Percentiles rank a stretch among this genome's conserved stretches.
phyloP scores from a whole-genome alignment of 1,284 basidiomycete genomes.

The Ustilago bromivora region DNA sequence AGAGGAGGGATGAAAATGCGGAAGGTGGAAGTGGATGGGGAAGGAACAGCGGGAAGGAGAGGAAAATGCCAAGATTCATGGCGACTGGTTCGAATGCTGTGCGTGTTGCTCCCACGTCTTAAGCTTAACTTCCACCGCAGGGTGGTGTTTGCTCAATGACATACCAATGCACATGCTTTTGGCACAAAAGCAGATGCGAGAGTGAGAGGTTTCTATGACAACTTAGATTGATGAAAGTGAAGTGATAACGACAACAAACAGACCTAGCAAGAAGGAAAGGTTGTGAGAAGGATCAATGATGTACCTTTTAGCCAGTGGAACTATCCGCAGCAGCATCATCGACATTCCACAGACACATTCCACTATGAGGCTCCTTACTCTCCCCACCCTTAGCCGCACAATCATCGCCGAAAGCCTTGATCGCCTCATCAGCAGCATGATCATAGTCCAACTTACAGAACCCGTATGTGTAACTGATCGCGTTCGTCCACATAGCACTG shows the following conservation, averaged over 20 bases:
- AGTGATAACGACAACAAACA: background rate
- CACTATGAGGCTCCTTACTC: slow-evolving; percentile 23
- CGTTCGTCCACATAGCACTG: slow-evolving; percentile 36
- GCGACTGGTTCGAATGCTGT: slow-evolving; percentile 57
- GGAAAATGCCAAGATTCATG: slow-evolving; percentile 49
- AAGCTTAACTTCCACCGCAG: background rate
- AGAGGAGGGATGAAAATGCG: slow-evolving; percentile 5
- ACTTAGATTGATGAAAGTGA: background rate
- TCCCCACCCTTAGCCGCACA: slow-evolving; percentile 28
- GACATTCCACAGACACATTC: slow-evolving; percentile 44
- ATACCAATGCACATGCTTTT: slow-evolving; percentile 23
- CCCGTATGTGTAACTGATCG: slow-evolving; percentile 30
- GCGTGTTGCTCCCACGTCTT: slow-evolving; percentile 48
- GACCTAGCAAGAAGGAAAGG: background rate
- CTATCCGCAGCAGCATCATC: slow-evolving; percentile 26
- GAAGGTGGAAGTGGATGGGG: slow-evolving; percentile 36
- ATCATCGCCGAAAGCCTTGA: slow-evolving; percentile 26
- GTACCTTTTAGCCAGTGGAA: background rate
- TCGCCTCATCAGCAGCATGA: slow-evolving; percentile 15
- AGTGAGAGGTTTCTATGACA: slow-evolving; percentile 11
- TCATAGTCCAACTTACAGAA: slow-evolving; percentile 43
- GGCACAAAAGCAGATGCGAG: background rate
- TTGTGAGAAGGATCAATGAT: background rate
- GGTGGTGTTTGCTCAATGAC: slow-evolving; percentile 11
- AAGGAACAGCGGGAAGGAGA: slow-evolving; percentile 18